These are phyloP conservation scores for Elongisporangium anandrum DNA, from an alignment of 352 stramenopile species.

Conservation along the genomic window DNA sequence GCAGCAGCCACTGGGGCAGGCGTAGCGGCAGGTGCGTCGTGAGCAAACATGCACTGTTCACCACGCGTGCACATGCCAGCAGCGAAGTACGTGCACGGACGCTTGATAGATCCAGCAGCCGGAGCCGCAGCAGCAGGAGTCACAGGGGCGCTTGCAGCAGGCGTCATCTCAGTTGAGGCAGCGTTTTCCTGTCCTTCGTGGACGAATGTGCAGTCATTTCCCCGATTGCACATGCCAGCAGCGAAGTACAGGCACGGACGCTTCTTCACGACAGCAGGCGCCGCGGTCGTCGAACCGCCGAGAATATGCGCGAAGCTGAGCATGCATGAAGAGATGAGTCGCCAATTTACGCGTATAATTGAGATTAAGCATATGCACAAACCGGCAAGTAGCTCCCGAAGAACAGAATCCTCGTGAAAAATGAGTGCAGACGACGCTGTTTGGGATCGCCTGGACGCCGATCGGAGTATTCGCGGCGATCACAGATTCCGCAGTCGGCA, in stretches of 20 bases:
- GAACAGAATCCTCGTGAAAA: conserved; percentile 48
- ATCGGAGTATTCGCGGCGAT: background rate
- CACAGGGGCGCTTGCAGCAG: conserved; percentile 2
- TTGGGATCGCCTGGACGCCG: conserved; percentile 24
- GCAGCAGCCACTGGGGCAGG: background rate
- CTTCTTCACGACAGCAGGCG: conserved; percentile 13
- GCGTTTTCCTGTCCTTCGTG: conserved; percentile 14
- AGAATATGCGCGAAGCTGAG: conserved; percentile 36
- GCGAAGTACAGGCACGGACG: conserved; percentile 42
- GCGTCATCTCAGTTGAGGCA: background rate
- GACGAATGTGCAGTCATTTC: conserved; percentile 41
- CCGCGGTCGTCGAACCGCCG: conserved; percentile 13
- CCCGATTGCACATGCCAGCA: conserved; percentile 42
- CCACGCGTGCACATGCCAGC: conserved; percentile 49
- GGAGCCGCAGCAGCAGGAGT: conserved; percentile 7
- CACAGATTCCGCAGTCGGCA: background rate
- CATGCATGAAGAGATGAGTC: background rate
- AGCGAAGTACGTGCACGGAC: conserved; percentile 41
- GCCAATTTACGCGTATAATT: too few relatives aligned
- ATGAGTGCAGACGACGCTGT: conserved; percentile 37
- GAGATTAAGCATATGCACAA: too few relatives aligned
- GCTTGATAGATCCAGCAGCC: conserved; percentile 12
- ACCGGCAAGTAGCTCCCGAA: conserved; percentile 24
- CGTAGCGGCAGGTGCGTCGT: conserved; percentile 14
- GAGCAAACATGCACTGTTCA: conserved; percentile 42